Base-by-base conservation (phyloP, 345 rosid genomes). In the Kandelia obovata region DNA sequence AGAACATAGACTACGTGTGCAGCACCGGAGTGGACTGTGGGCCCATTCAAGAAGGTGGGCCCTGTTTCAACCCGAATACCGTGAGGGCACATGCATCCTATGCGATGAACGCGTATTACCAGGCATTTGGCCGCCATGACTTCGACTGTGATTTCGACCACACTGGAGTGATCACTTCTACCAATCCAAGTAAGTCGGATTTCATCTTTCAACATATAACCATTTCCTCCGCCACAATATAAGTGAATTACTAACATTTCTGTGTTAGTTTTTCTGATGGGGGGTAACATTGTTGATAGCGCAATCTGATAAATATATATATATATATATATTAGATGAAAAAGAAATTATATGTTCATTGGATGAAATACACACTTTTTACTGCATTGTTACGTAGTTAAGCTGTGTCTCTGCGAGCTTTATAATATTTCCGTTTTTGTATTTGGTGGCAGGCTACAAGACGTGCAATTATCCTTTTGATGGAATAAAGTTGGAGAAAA, bases 101-200 rank as follows among this genome's bases (percentile, higher is more conserved):
- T 56, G 85, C 83, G 3, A 89, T 89, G 96, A 82, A 85, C 77
- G 86, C 85, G 0, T 89, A 83, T 78, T 87, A 84, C 68, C 90
- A 86, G 71, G 74, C 78, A 62, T 73, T 64, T 20, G 92, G 89
- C 21, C 82, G 52, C 16, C 71, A 80, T 7, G 86, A 79, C 65
- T 80, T 10, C 55, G 72, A 80, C 67, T 89, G 96, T 57, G 85
- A 87, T 73, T 89, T 89, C 69, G 61, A 62, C 37, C 69, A 70
- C 53, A 81, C 96, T 3, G 96, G 88, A 13, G 66, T 65, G 32
- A 51, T 89, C 73, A 81, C 83, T 23, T 25, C 82, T 58, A 32
- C 39, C 5, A 85, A 89, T 63, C 96, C 96, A 20, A 89, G 96
- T 84, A 73, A 46, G 68, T 47, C 4, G 0, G 6, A 3, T 57